phyloP scores from a whole-genome alignment of 2,329 filamentous ascomycete genomes.

The Calonectria hongkongensis region DNA sequence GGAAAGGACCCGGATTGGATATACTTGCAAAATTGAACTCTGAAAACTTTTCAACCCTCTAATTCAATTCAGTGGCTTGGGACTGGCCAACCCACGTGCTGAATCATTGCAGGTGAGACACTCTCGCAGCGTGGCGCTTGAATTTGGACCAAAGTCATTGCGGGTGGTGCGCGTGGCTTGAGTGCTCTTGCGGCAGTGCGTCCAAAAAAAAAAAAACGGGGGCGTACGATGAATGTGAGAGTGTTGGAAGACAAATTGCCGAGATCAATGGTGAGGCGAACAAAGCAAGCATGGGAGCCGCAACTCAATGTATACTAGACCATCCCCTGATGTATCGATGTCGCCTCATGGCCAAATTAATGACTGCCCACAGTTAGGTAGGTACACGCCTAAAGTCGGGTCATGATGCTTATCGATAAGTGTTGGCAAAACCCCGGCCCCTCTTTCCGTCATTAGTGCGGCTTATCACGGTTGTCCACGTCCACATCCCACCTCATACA shows the following conservation, averaged over 20 bases:
- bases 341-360: not conserved
- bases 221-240: not conserved
- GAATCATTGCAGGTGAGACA: not conserved
- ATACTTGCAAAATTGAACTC: not conserved
- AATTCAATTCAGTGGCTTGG: conserved; percentile 1
- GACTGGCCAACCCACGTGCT: conserved; percentile 16
- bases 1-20: conserved; percentile 16
- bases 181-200: conserved; percentile 1
- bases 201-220: not conserved
- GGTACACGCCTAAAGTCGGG: conserved; percentile 3
- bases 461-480: conserved; percentile 56
- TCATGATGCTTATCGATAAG: conserved; percentile 44
- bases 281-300: not conserved
- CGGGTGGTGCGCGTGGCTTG: conserved; percentile 12
- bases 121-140: conserved; percentile 20
- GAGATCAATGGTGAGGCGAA: too few relatives aligned
- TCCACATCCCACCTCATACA: conserved; percentile 46
- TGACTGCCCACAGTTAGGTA: conserved; percentile 26
- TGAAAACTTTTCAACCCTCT: conserved; percentile 11
- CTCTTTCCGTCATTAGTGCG: conserved; percentile 47
- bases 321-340: not conserved
- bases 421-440: conserved; percentile 46
- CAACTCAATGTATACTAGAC: not conserved
- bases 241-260: not conserved
- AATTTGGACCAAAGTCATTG: conserved; percentile 12